Evolutionary conservation across 768 basidiomycete species (phyloP), one percentile per base, ranked within the genome.

Genomic region (Boletus speciosus): DNA sequence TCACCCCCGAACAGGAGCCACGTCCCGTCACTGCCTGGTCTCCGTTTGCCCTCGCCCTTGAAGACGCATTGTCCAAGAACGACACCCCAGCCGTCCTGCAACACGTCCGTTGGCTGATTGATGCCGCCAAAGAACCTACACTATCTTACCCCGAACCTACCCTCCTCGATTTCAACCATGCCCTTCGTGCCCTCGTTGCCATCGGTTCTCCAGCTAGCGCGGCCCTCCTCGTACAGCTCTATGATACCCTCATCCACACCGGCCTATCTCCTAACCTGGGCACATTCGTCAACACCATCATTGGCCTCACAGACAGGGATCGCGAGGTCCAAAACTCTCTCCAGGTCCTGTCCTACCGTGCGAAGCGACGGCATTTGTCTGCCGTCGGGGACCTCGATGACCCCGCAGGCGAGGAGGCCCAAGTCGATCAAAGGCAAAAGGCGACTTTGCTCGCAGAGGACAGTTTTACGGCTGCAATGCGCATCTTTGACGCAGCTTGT

Each of bases 401-500:
- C 8, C 40, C 15, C 4, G 47, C 38, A 5, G 36, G 11, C 21
- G 62, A 70, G 15, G 61, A 66, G 21, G 47, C 60, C 3, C 51
- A 58, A 15, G 50, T 41, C 7, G 61, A 67, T 41, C 54, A 76
- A 38, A 64, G 64, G 23, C 76, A 76, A 9, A 74, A 81, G 38
- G 69, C 68, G 0, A 56, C 68, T 2, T 77, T 91, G 23, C 72
- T 73, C 21, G 61, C 74, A 29, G 93, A 95, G 66, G 80, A 82
- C 61, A 91, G 88, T 57, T 85, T 93, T 55, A 65, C 73, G 0
- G 79, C 83, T 0, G 91, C 91, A 0, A 74, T 93, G 72, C 78
- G 81, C 15, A 72, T 95, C 15, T 94, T 94, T 68, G 78, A 86
- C 25, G 77, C 82, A 0, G 77, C 84, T 16, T 71, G 76, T 8